Conservation (phyloP, 2,329 filamentous ascomycete genomes). For the Podosphaera fusca region DNA sequence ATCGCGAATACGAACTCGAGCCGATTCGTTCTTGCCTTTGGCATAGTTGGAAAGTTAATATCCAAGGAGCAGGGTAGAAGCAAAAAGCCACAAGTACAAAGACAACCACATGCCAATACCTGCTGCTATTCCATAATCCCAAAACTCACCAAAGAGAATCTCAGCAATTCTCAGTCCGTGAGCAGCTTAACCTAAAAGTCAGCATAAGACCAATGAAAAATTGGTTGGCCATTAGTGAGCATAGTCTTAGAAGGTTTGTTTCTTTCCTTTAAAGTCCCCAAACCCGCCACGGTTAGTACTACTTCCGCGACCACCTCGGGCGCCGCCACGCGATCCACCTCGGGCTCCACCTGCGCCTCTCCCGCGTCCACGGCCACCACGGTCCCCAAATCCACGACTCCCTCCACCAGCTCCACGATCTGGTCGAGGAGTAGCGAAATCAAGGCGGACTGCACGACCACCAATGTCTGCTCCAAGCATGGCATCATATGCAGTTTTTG, state of each 20-base stretch:
- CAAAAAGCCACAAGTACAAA: too few relatives aligned
- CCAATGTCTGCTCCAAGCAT: conserved; percentile 39
- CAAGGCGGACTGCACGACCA: conserved; percentile 42
- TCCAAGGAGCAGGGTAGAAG: too few relatives aligned
- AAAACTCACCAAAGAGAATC: too few relatives aligned
- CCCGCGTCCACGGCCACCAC: conserved; percentile 18
- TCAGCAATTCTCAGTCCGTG: too few relatives aligned
- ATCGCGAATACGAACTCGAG: too few relatives aligned
- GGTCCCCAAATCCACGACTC: conserved; percentile 18
- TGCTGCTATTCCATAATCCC: too few relatives aligned
- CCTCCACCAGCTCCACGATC: conserved; percentile 25
- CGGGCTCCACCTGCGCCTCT: conserved; percentile 20
- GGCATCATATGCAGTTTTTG: conserved; percentile 35
- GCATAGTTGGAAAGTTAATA: too few relatives aligned
- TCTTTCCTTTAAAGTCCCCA: conserved; percentile 33
- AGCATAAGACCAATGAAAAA: too few relatives aligned
- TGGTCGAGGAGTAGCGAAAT: conserved; percentile 39
- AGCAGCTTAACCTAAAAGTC: too few relatives aligned
- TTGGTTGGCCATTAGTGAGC: too few relatives aligned
- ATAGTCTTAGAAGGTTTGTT: conserved; percentile 20
- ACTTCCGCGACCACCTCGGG: conserved; percentile 16
- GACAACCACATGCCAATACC: too few relatives aligned
- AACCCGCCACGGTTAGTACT: conserved; percentile 30
- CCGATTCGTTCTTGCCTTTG: too few relatives aligned
- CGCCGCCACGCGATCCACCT: conserved; percentile 16